These are phyloP conservation scores for Fusarium metavorans DNA, from an alignment of 2,329 filamentous ascomycete species.

Conservation along the genomic window DNA sequence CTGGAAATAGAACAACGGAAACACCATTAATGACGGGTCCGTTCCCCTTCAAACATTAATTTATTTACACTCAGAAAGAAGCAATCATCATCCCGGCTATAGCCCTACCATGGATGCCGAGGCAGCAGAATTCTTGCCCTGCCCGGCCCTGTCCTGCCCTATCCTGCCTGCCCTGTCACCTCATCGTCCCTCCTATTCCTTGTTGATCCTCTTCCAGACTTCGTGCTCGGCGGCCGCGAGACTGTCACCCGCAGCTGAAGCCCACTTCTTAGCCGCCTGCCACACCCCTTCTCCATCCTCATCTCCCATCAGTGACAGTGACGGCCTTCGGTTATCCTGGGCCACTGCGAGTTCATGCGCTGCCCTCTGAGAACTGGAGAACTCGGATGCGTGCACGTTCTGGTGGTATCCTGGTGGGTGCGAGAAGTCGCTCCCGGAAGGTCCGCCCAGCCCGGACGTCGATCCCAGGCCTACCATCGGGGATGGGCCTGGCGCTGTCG, in stretches of 20 bases:
- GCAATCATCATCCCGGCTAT: conserved; percentile 31
- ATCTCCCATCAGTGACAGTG: conserved; percentile 39
- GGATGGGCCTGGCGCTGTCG: conserved; percentile 47
- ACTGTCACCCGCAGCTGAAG: conserved; percentile 67
- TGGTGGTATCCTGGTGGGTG: conserved; percentile 70
- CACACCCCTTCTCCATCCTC: conserved; percentile 62
- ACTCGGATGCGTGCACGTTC: conserved; percentile 64
- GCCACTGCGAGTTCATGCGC: conserved; percentile 52
- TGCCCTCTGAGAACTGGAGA: conserved; percentile 60
- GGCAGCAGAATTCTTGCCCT: conserved; percentile 4
- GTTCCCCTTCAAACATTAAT: conserved; percentile 42
- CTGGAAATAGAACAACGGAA: conserved; percentile 46
- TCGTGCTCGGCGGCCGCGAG: conserved; percentile 70
- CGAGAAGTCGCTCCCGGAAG: conserved; percentile 48
- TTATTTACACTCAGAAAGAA: conserved; percentile 36
- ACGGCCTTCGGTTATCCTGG: conserved; percentile 34
- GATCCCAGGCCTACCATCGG: conserved; percentile 43
- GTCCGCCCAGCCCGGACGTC: conserved; percentile 43
- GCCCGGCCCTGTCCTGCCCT: not conserved
- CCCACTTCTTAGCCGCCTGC: conserved; percentile 69
- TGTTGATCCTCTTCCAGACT: conserved; percentile 74
- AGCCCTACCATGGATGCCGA: conserved; percentile 32
- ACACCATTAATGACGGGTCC: conserved; percentile 30
- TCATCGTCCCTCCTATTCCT: conserved; percentile 53
- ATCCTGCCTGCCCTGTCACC: not conserved